Base-by-base conservation (phyloP, 2,329 filamentous ascomycete species). In the Coniella lustricola region DNA sequence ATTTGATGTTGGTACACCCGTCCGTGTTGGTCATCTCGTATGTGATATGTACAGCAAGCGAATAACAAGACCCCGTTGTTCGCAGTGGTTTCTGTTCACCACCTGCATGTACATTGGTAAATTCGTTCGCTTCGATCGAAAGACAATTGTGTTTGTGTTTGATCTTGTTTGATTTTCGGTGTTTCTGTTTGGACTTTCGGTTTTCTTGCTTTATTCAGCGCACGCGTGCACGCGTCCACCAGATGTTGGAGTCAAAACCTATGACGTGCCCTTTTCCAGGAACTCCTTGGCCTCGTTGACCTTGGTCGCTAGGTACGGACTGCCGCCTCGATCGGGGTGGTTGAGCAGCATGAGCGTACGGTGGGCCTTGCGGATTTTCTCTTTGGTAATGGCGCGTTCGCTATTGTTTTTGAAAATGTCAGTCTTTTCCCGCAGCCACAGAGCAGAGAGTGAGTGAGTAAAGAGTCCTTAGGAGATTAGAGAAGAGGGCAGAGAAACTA, bases 211-310 rank as follows among this genome's bases (percentile, higher is more conserved):
- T n/a, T n/a, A n/a, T n/a, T n/a, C n/a, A n/a, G n/a, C n/a, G n/a
- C n/a, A n/a, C n/a, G n/a, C n/a, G n/a, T n/a, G n/a, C n/a, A n/a
- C n/a, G n/a, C n/a, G n/a, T n/a, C n/a, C n/a, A n/a, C n/a, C n/a
- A n/a, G n/a, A n/a, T n/a, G n/a, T n/a, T n/a, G n/a, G n/a, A n/a
- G n/a, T n/a, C n/a, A n/a, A n/a, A n/a, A n/a, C n/a, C 57, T 34
- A 63, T 43, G 55, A 57, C 14, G 59, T 51, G 46, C 71, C 74
- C 69, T 95, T 96, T 65, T 98, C 93, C 57, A 98, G 66, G 55
- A 97, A 81, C 66, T 97, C 91, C 69, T 98, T 98, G 34, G 93
- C 93, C 68, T 98, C 93, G 70, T 98, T 98, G 64, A 98, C 86
- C 69, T 98, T 98, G 46, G 90, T 96, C 13, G 93, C 93, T 38